A percentile compares a stretch with the other conserved stretches of the same genome.
Evolutionary conservation across 169 alveolate genomes (phyloP).

Genomic region (Eimeria sp.): DNA sequence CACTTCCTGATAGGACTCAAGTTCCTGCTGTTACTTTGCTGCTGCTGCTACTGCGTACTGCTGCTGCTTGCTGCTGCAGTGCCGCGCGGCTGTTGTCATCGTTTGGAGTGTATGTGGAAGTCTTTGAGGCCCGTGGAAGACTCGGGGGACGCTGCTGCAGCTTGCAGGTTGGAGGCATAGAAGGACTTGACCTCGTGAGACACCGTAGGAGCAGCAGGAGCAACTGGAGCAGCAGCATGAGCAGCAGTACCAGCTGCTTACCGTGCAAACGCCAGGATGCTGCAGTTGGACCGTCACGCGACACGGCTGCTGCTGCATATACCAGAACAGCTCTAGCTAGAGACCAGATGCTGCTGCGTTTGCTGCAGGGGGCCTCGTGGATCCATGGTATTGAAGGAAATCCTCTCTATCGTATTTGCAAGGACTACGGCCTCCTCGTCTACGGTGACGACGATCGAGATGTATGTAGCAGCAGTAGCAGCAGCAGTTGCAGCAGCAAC

Average conservation of each 20-base stretch:
- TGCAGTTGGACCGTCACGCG: not conserved
- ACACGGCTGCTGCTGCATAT: not conserved
- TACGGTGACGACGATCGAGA: constrained; percentile 17
- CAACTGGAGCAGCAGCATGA: not conserved
- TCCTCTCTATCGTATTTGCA: constrained; percentile 50
- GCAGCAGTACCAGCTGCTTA: constrained; percentile 1
- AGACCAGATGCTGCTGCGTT: not conserved
- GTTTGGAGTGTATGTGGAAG: constrained; percentile 37
- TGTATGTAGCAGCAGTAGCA: not conserved
- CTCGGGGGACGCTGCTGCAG: constrained; percentile 79
- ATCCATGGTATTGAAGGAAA: constrained; percentile 76
- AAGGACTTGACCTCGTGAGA: not conserved
- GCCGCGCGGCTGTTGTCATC: constrained; percentile 40
- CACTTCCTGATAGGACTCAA: too few species aligned
- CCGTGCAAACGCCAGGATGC: not conserved
- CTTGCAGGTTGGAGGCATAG: constrained; percentile 9
- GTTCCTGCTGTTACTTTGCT: not conserved
- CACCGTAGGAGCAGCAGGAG: constrained; percentile 25
- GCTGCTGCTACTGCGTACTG: too few species aligned
- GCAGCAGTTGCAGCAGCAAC: constrained; percentile 24
- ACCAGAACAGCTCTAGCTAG: not conserved
- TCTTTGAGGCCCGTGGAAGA: constrained; percentile 71
- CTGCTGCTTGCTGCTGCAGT: constrained; percentile 2
- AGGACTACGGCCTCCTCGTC: constrained; percentile 18
- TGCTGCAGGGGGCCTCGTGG: constrained; percentile 72